phyloP scores from a whole-genome alignment of 2,329 filamentous ascomycete species.

The Cladosporium halotolerans region DNA sequence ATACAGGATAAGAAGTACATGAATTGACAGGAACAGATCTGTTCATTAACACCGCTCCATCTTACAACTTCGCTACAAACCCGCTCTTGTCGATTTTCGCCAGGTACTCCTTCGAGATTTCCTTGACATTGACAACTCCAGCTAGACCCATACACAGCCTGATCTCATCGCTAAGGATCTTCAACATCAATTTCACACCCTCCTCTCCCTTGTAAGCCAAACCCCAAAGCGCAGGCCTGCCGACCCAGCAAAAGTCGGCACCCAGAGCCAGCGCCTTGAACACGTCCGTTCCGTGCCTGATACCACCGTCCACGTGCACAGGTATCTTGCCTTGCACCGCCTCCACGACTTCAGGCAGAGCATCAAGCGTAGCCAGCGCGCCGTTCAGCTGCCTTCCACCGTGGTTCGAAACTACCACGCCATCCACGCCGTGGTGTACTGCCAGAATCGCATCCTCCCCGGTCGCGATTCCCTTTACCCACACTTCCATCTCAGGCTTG shows the following conservation, averaged over 20 bases:
- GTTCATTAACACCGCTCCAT: neutral
- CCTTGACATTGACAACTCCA: constrained; percentile 31
- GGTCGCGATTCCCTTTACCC: constrained; percentile 38
- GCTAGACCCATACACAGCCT: constrained; percentile 37
- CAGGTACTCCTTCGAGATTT: constrained; percentile 36
- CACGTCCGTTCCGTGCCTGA: constrained; percentile 48
- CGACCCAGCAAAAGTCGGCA: constrained; percentile 39
- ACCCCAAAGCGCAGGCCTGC: constrained; percentile 44
- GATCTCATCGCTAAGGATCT: constrained; percentile 36
- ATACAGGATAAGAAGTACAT: neutral
- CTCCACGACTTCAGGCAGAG: constrained; percentile 29
- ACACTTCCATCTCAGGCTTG: constrained; percentile 44
- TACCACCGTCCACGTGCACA: constrained; percentile 55
- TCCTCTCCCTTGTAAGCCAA: constrained; percentile 34
- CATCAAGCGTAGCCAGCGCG: constrained; percentile 48
- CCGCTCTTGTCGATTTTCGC: constrained; percentile 31
- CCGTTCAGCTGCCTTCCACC: constrained; percentile 54
- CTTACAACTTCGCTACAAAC: constrained; percentile 24
- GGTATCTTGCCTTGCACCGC: constrained; percentile 38
- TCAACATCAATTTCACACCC: constrained; percentile 39
- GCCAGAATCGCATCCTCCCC: constrained; percentile 38
- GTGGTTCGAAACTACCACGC: constrained; percentile 50
- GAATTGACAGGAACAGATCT: too few relatives aligned
- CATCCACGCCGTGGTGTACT: constrained; percentile 36
- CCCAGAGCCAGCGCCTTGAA: constrained; percentile 50